Evolutionary conservation across 2,329 filamentous ascomycete species (phyloP), one percentile per base, ranked within the genome.

Genomic region (Claviceps fusiformis): DNA sequence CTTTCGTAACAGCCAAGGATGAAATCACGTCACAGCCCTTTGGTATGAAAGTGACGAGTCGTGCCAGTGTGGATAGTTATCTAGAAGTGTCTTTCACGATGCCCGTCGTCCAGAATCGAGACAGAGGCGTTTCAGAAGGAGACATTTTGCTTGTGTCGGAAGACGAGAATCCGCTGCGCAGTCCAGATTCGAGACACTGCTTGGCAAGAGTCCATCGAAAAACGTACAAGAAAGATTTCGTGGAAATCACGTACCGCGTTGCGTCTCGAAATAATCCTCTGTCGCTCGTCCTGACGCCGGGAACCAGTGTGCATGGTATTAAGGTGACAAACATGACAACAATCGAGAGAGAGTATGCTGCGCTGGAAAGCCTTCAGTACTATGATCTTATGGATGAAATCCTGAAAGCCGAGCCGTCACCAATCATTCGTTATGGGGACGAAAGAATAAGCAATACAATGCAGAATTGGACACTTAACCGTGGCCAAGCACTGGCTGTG

Each of bases 331-430:
- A 92, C 57, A 87, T 98, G 75, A 95, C 87, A 2, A 93, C 93
- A 0, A 85, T 97, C 53, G 92, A 98, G 73, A 85, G 93, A 68
- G 93, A 98, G 70, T 98, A 91, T 67, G 93, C 90, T 55, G 89
- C 93, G 0, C 72, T 98, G 35, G 87, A 90, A 71, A 92, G 88
- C 63, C 71, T 98, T 59, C 87, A 95, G 67, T 97, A 95, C 69
- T 98, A 97, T 63, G 93, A 98, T 69, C 77, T 98, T 24, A 95
- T 92, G 74, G 86, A 92, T 56, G 93, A 98, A 70, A 88, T 98
- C 55, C 76, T 95, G 50, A 83, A 84, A 62, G 93, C 91, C 3
- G 89, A 90, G 65, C 93, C 95, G 1, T 96, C 92, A 7, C 90
- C 89, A 1, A 82, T 96, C 61, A 79, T 95, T 53, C 82, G 81